Evolutionary conservation across 192 early-diverging fungal species (phyloP).

Genomic region (Coemansia sp.): DNA sequence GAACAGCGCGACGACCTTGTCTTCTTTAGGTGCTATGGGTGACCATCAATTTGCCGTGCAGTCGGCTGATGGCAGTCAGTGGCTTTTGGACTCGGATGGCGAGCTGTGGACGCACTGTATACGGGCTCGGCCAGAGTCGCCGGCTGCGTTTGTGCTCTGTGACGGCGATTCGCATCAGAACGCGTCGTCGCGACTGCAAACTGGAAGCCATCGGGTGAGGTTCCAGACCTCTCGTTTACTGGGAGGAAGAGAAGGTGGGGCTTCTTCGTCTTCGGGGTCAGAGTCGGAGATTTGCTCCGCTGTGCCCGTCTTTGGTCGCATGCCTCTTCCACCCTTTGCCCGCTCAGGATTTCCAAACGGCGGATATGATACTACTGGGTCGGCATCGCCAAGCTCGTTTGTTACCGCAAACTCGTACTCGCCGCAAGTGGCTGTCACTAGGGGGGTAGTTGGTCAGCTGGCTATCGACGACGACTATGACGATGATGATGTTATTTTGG

Average conservation of each 20-base stretch:
- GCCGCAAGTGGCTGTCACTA: not conserved
- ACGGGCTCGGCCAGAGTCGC: constrained; percentile 5
- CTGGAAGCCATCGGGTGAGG: not conserved
- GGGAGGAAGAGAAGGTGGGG: not conserved
- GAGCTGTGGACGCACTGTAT: constrained; percentile 29
- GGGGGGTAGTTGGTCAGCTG: not conserved
- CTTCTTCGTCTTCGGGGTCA: constrained; percentile 13
- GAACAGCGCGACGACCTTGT: not conserved
- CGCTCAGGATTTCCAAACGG: not conserved
- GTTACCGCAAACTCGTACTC: constrained; percentile 20
- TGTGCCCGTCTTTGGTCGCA: not conserved
- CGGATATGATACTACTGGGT: constrained; percentile 6
- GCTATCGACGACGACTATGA: not conserved
- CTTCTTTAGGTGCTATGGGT: not conserved
- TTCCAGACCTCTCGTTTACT: not conserved
- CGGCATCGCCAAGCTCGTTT: constrained; percentile 31
- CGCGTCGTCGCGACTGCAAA: too few relatives aligned
- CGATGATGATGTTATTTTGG: not conserved
- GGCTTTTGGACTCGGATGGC: constrained; percentile 9
- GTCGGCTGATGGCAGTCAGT: not conserved
- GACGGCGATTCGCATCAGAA: not conserved
- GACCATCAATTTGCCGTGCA: constrained; percentile 7
- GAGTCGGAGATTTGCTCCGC: constrained; percentile 22
- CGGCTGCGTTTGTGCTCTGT: constrained; percentile 17
- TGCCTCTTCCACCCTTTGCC: not conserved